These are phyloP conservation scores for Straminergon stramineum DNA, from an alignment of 225 moss, liverwort and hornwort genomes.

Conservation along the genomic window DNA sequence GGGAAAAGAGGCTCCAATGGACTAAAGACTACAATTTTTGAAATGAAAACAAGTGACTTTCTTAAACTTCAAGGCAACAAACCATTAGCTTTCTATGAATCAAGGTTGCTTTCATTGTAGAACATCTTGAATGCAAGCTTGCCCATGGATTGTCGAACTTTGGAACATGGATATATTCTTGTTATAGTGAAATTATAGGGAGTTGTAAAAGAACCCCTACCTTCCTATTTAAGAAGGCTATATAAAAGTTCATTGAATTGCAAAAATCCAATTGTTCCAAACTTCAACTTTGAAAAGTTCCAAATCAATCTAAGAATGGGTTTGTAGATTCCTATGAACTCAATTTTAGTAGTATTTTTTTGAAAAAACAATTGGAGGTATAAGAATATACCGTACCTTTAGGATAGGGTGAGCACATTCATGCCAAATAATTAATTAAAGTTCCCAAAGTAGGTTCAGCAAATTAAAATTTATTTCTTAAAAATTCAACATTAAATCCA, in stretches of 20 bases:
- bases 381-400: no score
- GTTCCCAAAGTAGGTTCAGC: no score
- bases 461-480: no score
- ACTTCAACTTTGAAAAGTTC: not conserved
- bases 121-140: not conserved
- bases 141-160: not conserved
- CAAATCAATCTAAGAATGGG: not conserved
- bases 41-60: not conserved
- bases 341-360: not conserved
- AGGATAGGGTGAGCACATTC: no score
- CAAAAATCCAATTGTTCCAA: not conserved
- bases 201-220: accelerated
- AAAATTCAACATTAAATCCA: no score
- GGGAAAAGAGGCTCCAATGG: not conserved
- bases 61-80: not conserved
- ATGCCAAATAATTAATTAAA: no score
- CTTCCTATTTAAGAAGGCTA: not conserved
- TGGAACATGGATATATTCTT: not conserved
- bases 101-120: not conserved
- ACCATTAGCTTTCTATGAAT: not conserved
- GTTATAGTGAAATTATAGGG: not conserved
- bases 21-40: not conserved
- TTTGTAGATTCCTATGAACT: not conserved
- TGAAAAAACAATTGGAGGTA: not conserved
- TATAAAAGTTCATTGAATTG: not conserved